Evolutionary conservation across 805 yeast genomes (phyloP).

Genomic region (Ogataea neopini): DNA sequence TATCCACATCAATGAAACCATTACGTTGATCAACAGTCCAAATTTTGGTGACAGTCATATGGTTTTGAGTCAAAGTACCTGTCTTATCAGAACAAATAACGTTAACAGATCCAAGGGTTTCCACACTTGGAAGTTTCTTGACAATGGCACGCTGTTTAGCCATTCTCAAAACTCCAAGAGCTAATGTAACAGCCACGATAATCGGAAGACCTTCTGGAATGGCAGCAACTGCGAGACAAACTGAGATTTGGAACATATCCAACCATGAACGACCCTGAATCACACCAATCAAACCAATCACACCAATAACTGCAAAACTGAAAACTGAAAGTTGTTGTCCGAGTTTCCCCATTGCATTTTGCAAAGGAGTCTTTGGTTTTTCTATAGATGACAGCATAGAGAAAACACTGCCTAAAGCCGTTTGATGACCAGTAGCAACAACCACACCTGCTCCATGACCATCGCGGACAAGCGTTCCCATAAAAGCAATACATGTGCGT

Average conservation of each 20-base stretch:
- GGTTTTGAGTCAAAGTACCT: constrained; percentile 86
- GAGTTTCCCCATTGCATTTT: constrained; percentile 90
- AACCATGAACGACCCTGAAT: constrained; percentile 93
- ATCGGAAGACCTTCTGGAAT: constrained; percentile 99
- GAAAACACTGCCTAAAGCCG: constrained; percentile 93
- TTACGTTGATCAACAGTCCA: constrained; percentile 70
- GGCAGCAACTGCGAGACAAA: constrained; percentile 97
- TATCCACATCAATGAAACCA: constrained; percentile 43
- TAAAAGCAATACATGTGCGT: constrained; percentile 79
- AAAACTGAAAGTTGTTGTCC: constrained; percentile 87
- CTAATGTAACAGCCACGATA: constrained; percentile 95
- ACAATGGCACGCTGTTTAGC: constrained; percentile 93
- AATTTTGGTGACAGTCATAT: constrained; percentile 82
- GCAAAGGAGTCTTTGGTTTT: constrained; percentile 97
- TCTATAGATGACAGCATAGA: constrained; percentile 94
- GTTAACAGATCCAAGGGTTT: constrained; percentile 91
- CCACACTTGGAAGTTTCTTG: constrained; percentile 90
- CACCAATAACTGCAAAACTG: constrained; percentile 84
- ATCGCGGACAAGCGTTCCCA: constrained; percentile 97
- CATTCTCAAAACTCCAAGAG: constrained; percentile 95
- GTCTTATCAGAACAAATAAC: constrained; percentile 93
- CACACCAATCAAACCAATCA: constrained; percentile 89
- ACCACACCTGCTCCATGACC: constrained; percentile 96
- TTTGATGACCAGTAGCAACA: constrained; percentile 82
- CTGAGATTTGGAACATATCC: constrained; percentile 97